A percentile compares a stretch with the other conserved stretches of the same genome.
phyloP scores from a whole-genome alignment of 2,329 filamentous ascomycete genomes.

The Aureobasidium sp. region DNA sequence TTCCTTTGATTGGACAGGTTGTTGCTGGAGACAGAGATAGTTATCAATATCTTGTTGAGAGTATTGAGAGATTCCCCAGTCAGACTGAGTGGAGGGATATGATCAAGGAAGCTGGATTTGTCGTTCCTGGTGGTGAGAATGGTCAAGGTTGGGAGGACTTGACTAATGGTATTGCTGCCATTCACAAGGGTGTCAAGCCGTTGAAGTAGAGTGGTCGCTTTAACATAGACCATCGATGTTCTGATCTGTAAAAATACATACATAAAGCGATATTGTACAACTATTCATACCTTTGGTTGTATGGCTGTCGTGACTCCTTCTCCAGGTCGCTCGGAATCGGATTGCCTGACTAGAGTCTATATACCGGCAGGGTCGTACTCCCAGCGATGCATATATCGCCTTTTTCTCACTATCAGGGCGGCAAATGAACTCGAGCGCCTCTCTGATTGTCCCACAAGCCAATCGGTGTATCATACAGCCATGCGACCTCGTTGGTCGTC shows the following conservation, averaged over 20 bases:
- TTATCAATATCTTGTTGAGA: slow-evolving; percentile 98
- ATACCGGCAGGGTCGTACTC: not conserved
- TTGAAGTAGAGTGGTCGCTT: slow-evolving; percentile 8
- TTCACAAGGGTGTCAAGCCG: slow-evolving; percentile 94
- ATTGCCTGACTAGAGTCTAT: too few species aligned
- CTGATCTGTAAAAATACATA: not conserved
- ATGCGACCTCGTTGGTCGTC: too few species aligned
- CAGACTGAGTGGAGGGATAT: slow-evolving; percentile 78
- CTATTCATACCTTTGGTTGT: not conserved
- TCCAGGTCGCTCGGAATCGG: too few species aligned
- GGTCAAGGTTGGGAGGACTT: slow-evolving; percentile 69
- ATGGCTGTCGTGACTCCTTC: too few species aligned
- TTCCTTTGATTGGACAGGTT: slow-evolving; percentile 89
- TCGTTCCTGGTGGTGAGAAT: slow-evolving; percentile 52
- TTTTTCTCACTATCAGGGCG: too few species aligned
- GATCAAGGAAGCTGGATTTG: slow-evolving; percentile 78
- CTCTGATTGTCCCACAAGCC: too few species aligned
- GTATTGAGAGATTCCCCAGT: slow-evolving; percentile 84
- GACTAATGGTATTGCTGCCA: slow-evolving; percentile 85
- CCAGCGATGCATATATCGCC: not conserved
- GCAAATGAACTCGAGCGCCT: too few species aligned
- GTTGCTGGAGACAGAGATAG: slow-evolving; percentile 91
- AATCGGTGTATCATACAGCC: too few species aligned
- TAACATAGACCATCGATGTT: too few species aligned
- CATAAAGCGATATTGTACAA: not conserved